Percentiles rank a stretch among this genome's conserved stretches.
These are phyloP conservation scores for Abelmoschus esculentus DNA, from an alignment of 345 rosid species.

Conservation along the genomic window DNA sequence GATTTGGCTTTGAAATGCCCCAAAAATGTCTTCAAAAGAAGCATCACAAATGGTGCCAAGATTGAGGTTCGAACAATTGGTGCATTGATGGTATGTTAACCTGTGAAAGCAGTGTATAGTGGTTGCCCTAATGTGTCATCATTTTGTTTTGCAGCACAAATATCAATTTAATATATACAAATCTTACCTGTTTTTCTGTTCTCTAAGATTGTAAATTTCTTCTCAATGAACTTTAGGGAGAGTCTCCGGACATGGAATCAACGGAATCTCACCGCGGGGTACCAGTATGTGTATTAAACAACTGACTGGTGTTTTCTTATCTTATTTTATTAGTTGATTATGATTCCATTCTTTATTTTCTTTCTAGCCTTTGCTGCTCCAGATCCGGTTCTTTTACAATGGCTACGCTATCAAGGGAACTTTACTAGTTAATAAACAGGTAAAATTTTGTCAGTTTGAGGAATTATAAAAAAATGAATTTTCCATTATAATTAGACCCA, in stretches of 20 bases:
- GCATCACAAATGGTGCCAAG: neutral
- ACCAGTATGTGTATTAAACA: conserved; percentile 28
- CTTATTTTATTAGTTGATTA: neutral
- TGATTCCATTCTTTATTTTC: conserved; percentile 2
- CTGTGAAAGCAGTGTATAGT: neutral
- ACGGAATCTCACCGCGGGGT: conserved; percentile 20
- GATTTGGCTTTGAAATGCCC: conserved; percentile 72
- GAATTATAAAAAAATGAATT: neutral
- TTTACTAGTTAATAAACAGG: conserved; percentile 64
- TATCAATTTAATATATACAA: too few relatives aligned
- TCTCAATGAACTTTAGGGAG: conserved; percentile 10
- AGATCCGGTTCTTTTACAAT: conserved; percentile 57
- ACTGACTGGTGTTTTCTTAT: neutral
- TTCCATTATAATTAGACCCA: neutral
- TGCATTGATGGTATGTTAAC: neutral
- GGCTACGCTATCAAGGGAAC: conserved; percentile 80
- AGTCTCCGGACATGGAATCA: conserved; percentile 3
- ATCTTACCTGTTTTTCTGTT: neutral
- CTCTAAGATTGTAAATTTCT: conserved; percentile 7
- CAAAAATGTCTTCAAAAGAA: conserved; percentile 28
- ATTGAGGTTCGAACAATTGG: conserved; percentile 47
- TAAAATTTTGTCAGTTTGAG: conserved; percentile 12
- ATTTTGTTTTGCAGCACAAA: neutral
- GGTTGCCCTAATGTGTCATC: neutral
- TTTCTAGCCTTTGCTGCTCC: conserved; percentile 68